Percentiles rank a stretch among this genome's conserved stretches.
Conservation (phyloP, 2,329 filamentous ascomycete genomes). For the Dactylellina cionopaga region DNA sequence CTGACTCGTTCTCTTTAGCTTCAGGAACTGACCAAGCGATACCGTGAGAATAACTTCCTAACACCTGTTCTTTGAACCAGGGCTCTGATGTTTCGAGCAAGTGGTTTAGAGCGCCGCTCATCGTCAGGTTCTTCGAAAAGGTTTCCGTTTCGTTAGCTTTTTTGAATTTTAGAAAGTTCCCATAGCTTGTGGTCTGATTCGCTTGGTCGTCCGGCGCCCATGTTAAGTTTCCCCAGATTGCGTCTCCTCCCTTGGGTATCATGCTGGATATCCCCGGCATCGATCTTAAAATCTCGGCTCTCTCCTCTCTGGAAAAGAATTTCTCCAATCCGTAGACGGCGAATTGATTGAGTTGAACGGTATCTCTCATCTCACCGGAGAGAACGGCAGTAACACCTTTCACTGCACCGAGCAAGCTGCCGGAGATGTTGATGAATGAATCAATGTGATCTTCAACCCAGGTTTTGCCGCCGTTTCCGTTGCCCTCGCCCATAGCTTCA, state of each 20-base stretch:
- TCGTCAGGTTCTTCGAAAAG: conserved; percentile 76
- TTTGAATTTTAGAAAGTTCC: conserved; percentile 86
- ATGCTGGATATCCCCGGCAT: conserved; percentile 88
- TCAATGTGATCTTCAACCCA: conserved; percentile 94
- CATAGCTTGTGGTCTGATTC: conserved; percentile 77
- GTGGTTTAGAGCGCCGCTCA: conserved; percentile 79
- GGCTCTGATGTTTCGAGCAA: conserved; percentile 79
- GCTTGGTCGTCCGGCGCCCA: conserved; percentile 83
- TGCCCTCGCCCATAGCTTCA: conserved; percentile 71
- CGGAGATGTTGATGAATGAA: conserved; percentile 95
- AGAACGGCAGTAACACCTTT: conserved; percentile 91
- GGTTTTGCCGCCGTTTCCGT: conserved; percentile 79
- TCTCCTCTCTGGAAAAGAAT: conserved; percentile 88
- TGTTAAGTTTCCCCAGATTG: conserved; percentile 80
- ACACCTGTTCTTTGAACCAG: conserved; percentile 83
- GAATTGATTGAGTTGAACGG: conserved; percentile 70
- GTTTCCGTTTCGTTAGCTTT: conserved; percentile 71
- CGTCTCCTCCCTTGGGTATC: conserved; percentile 91
- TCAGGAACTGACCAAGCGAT: conserved; percentile 68
- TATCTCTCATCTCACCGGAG: conserved; percentile 98
- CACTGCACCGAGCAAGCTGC: conserved; percentile 94
- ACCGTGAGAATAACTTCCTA: conserved; percentile 83
- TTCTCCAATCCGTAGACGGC: conserved; percentile 97
- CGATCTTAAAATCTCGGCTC: conserved; percentile 90
- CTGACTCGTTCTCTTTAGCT: conserved; percentile 72